Conservation (phyloP, 306 rosid genomes). For the Glycine soja region DNA sequence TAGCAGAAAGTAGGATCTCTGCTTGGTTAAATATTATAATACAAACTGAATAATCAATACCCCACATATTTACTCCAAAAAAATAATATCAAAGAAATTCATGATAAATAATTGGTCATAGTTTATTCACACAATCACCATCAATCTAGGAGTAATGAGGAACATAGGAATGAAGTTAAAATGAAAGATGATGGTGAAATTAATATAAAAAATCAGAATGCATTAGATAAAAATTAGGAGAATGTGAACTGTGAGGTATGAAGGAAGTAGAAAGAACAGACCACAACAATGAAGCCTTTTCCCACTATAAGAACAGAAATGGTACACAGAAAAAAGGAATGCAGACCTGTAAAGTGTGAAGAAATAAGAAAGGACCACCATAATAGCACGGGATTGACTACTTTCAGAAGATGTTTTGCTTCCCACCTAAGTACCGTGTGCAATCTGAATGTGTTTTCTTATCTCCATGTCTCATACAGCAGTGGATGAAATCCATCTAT, state of each 20-base stretch:
- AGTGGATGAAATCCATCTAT: constrained; percentile 7
- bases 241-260: constrained; percentile 2
- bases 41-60: neutral
- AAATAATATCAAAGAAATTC: neutral
- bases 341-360: neutral
- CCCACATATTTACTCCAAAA: neutral
- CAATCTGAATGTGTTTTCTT: constrained; percentile 12
- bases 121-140: neutral
- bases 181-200: neutral
- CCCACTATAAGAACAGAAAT: neutral
- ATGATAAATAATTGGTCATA: neutral
- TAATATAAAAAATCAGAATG: neutral
- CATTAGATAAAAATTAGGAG: constrained; percentile 10
- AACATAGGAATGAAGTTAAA: neutral
- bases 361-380: neutral
- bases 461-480: neutral
- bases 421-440: constrained; percentile 12
- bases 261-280: neutral
- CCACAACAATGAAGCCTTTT: neutral
- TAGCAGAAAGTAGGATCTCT: neutral
- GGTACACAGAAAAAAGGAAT: neutral
- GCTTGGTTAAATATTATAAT: neutral
- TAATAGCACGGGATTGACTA: neutral
- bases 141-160: neutral
- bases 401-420: neutral